Base-by-base conservation (phyloP, 2,329 filamentous ascomycete species). In the Cytospora piceicola region DNA sequence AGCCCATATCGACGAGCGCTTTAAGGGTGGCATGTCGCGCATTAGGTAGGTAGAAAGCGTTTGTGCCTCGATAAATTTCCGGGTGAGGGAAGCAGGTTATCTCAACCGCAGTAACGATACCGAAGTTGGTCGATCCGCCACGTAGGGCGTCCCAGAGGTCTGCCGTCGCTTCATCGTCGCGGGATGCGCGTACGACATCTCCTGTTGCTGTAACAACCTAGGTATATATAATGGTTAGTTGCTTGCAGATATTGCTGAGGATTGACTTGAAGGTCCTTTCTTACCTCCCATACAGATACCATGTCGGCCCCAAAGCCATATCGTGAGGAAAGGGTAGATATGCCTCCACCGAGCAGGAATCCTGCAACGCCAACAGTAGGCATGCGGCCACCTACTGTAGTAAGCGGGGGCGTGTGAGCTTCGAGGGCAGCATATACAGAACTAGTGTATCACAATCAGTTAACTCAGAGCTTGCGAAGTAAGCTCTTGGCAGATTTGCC, bases 281-380 rank as follows among this genome's bases (percentile, higher is more conserved):
- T 53, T 30, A 58, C 61, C 61, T 63, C 61, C 61, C 54, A 63
- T 8, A 27, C 32, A 27, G 34, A 24, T 9, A 62, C 59, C 52
- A 62, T 5, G 7, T 57, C 46, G 20, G 54, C 46, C 0, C 61
- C 39, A 8, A 53, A 58, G 20, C 61, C 54, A 27, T 30, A 58
- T 1, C 46, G 42, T 30, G 54, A 39, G 5, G 61, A 63, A 3
- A 63, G 46, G 9, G 14, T 63, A 3, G 61, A 63, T 6, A 63
- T n/a, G 15, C 61, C 54, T 3, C 61, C 61, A n/a, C 61, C 61
- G 30, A 63, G 61, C 42, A 63, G 17, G 42, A 63, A 58, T 4
- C 61, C 61, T 2, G 29, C 27, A 49, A 15, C 61, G 30, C 61
- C 61, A 1, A 63, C 61, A 14, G 22, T 14, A 3, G 61, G 54